Evolutionary conservation across 257 asterid species (phyloP).

Genomic region (Ehretia macrophylla): DNA sequence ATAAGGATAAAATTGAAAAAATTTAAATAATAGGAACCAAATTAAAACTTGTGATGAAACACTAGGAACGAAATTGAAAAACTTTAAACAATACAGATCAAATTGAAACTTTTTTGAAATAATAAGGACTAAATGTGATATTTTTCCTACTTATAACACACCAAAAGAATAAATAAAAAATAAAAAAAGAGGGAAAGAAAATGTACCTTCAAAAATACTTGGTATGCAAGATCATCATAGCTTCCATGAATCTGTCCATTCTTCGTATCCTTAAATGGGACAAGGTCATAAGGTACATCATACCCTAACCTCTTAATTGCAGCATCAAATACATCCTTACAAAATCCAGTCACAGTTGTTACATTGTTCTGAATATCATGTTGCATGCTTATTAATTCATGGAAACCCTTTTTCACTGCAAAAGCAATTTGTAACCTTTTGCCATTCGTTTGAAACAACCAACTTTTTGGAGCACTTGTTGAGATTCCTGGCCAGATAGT

Average conservation of each 20-base stretch:
- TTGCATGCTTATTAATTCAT: constrained; percentile 10
- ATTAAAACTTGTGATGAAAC: too few relatives aligned
- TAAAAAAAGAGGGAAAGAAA: not conserved
- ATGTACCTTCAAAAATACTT: constrained; percentile 30
- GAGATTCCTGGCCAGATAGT: constrained; percentile 27
- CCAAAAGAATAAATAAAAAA: not conserved
- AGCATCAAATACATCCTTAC: constrained; percentile 29
- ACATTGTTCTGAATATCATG: constrained; percentile 15
- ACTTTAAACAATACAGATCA: too few relatives aligned
- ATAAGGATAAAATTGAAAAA: too few relatives aligned
- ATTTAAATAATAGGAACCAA: too few relatives aligned
- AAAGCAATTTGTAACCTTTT: constrained; percentile 27
- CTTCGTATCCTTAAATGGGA: constrained; percentile 12
- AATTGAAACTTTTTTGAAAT: too few relatives aligned
- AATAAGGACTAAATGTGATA: too few relatives aligned
- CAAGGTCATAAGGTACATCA: constrained; percentile 25
- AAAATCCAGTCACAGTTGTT: constrained; percentile 18
- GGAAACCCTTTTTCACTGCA: constrained; percentile 12
- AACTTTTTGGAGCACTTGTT: constrained; percentile 16
- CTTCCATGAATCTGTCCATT: constrained; percentile 9
- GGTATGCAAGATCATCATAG: constrained; percentile 20
- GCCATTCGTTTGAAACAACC: not conserved
- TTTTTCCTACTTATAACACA: too few relatives aligned
- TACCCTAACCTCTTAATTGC: constrained; percentile 20
- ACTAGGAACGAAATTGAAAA: too few relatives aligned